Conservation (phyloP, 805 yeast genomes). For the Sporopachydermia lactativora region DNA sequence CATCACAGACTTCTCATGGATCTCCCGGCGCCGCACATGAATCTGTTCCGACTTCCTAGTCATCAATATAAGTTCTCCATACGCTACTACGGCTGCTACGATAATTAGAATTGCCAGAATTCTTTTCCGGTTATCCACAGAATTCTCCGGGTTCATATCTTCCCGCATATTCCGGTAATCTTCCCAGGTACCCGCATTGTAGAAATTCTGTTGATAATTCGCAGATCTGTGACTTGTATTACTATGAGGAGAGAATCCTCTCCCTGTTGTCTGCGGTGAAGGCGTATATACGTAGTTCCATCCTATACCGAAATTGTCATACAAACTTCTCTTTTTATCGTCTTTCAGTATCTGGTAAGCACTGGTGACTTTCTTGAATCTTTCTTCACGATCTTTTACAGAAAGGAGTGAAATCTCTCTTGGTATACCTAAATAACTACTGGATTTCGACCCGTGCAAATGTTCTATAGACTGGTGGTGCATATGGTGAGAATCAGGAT, state of each 20-base stretch:
- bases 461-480: slow-evolving; percentile 20
- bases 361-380: slow-evolving; percentile 40
- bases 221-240: slow-evolving; percentile 4
- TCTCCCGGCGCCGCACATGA: slow-evolving; percentile 15
- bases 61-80: slow-evolving; percentile 21
- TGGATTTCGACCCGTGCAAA: neutral
- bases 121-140: slow-evolving; percentile 26
- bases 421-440: neutral
- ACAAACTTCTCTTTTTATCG: slow-evolving; percentile 26
- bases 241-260: slow-evolving; percentile 3
- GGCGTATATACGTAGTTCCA: slow-evolving; percentile 22
- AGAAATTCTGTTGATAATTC: slow-evolving; percentile 30
- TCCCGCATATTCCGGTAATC: slow-evolving; percentile 32
- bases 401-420: slow-evolving; percentile 8
- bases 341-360: slow-evolving; percentile 47
- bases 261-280: neutral
- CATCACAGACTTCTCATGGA: slow-evolving; percentile 27
- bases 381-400: slow-evolving; percentile 18
- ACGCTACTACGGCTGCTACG: slow-evolving; percentile 22
- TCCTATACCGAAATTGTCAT: slow-evolving; percentile 32
- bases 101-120: slow-evolving; percentile 28
- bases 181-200: slow-evolving; percentile 55
- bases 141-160: slow-evolving; percentile 20
- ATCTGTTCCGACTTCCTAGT: slow-evolving; percentile 9
- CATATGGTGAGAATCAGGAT: slow-evolving; percentile 45